Conservation (phyloP, 116 monocot species). For the Zostera marina region DNA sequence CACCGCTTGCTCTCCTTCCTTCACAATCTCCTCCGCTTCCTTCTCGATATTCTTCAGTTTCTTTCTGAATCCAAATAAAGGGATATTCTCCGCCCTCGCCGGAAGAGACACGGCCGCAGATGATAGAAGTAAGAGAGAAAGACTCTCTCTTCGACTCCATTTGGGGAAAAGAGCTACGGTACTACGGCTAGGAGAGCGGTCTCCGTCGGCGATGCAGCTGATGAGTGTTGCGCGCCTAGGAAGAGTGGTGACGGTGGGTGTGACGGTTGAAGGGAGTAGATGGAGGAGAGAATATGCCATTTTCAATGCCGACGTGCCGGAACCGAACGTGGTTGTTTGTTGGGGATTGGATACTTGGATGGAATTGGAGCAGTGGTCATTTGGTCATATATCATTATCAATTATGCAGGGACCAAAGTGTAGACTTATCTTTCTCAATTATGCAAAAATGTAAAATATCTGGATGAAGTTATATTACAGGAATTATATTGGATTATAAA, state of each 20-base stretch:
- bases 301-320: not conserved
- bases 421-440: too few relatives aligned
- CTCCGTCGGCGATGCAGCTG: not conserved
- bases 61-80: slow-evolving; percentile 53
- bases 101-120: slow-evolving; percentile 3
- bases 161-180: not conserved
- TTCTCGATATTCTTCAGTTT: slow-evolving; percentile 48
- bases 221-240: not conserved
- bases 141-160: not conserved
- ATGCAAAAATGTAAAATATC: too few relatives aligned
- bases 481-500: too few relatives aligned
- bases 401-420: too few relatives aligned
- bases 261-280: not conserved
- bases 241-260: not conserved
- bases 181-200: not conserved
- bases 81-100: slow-evolving; percentile 38
- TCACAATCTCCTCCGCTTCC: slow-evolving; percentile 26
- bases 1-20: slow-evolving; percentile 42
- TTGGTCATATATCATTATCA: too few relatives aligned
- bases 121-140: not conserved
- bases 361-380: too few relatives aligned
- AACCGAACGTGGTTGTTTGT: not conserved
- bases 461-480: too few relatives aligned
- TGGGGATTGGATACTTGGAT: not conserved
- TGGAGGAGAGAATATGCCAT: slow-evolving; percentile 1